Conservation (phyloP, 225 moss, liverwort and hornwort species). For the Bryoerythrophyllum caledonicum region DNA sequence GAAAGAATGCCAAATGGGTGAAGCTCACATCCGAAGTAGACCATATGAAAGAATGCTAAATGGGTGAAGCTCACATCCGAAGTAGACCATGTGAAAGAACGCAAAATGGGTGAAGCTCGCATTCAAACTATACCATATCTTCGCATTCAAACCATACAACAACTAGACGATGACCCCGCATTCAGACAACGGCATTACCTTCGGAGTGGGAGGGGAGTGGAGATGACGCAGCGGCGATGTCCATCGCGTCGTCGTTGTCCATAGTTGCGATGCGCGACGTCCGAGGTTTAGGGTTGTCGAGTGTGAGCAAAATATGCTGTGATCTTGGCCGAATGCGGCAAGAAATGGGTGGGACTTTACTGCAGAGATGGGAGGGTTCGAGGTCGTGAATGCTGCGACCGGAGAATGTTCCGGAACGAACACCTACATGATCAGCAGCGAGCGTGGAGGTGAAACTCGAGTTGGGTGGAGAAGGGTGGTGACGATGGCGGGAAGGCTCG, state of each 20-base stretch:
- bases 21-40: too few species aligned
- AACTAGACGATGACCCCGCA: too few species aligned
- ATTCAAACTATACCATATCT: too few species aligned
- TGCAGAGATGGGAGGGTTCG: neutral
- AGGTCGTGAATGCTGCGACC: neutral
- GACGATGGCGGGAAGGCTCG: constrained; percentile 30
- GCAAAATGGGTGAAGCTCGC: too few species aligned
- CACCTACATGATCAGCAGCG: neutral
- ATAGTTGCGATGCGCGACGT: constrained; percentile 12
- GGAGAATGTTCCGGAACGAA: neutral
- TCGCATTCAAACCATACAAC: too few species aligned
- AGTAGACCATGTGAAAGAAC: too few species aligned
- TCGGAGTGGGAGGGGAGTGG: constrained; percentile 45
- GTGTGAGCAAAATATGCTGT: neutral
- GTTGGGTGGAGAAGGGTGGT: neutral
- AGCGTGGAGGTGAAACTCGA: neutral
- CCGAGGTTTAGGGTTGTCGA: constrained; percentile 18
- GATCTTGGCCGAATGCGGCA: neutral
- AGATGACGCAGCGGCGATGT: constrained; percentile 22
- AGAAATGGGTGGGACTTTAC: neutral
- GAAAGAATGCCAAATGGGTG: neutral
- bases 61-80: too few species aligned
- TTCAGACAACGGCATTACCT: constrained; percentile 4
- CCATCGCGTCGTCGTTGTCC: constrained; percentile 39
- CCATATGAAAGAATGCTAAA: too few species aligned